Conservation (phyloP, 78 protist species). For the Polysphondylium violaceum region DNA sequence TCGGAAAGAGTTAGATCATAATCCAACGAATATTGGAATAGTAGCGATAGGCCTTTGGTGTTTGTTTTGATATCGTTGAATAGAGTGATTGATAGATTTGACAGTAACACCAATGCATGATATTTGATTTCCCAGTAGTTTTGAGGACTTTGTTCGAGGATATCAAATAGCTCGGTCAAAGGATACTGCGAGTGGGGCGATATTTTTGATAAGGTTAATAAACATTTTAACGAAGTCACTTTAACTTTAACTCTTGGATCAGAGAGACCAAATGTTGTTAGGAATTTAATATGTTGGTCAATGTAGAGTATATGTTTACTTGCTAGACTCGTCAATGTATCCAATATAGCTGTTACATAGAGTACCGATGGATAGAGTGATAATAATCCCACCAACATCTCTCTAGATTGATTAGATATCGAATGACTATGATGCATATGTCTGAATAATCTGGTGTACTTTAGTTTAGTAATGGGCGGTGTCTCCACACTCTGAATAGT, state of each 20-base stretch:
- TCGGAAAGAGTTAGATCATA: conserved; percentile 17
- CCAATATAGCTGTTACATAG: conserved; percentile 24
- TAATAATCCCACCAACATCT: conserved; percentile 41
- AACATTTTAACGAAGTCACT: conserved; percentile 31
- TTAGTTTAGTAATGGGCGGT: conserved; percentile 54
- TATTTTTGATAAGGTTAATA: conserved; percentile 23
- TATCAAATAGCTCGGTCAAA: conserved; percentile 5
- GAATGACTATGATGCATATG: conserved; percentile 73
- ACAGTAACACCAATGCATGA: conserved; percentile 22
- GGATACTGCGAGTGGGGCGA: conserved; percentile 68
- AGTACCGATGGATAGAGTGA: conserved; percentile 56
- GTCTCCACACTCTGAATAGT: conserved; percentile 65
- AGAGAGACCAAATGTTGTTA: conserved; percentile 9
- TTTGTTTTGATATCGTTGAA: not conserved
- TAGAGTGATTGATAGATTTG: conserved; percentile 9
- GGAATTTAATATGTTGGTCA: conserved; percentile 50
- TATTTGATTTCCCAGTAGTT: not conserved
- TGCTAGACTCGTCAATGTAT: conserved; percentile 45
- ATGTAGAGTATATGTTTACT: conserved; percentile 44
- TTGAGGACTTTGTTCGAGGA: not conserved
- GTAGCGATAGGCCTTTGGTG: not conserved
- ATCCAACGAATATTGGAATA: conserved; percentile 21
- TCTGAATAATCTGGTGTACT: conserved; percentile 50
- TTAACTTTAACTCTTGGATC: conserved; percentile 63
- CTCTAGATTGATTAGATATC: conserved; percentile 51